Evolutionary conservation across 106 monocot genomes (phyloP).

Genomic region (Gastrodia elata): DNA sequence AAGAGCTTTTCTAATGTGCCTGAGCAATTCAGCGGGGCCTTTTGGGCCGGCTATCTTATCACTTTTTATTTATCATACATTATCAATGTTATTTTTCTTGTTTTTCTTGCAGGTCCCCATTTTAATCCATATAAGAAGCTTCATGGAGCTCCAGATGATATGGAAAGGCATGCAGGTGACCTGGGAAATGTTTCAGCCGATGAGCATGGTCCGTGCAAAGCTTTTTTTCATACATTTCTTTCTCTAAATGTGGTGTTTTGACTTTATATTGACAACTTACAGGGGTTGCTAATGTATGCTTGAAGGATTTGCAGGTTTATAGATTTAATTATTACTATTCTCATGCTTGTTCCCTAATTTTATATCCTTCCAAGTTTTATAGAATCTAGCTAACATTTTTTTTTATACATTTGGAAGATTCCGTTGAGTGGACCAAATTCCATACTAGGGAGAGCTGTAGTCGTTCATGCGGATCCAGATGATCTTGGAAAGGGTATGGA

Average conservation of each 20-base stretch:
- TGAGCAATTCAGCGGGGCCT: no score
- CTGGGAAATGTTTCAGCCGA: conserved; percentile 65
- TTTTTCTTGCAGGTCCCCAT: conserved; percentile 46
- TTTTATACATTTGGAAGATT: conserved; percentile 34
- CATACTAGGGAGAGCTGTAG: conserved; percentile 81
- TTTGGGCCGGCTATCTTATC: background rate
- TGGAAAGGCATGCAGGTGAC: conserved; percentile 66
- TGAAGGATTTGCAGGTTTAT: conserved; percentile 61
- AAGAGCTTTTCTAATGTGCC: no score
- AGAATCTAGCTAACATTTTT: conserved; percentile 1
- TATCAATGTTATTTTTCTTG: background rate
- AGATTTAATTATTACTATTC: background rate
- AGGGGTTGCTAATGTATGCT: conserved; percentile 52
- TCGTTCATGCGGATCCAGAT: conserved; percentile 96
- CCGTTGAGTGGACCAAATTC: conserved; percentile 61
- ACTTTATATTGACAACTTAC: background rate
- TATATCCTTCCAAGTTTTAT: background rate
- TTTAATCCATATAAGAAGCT: conserved; percentile 57
- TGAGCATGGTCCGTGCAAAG: conserved; percentile 28
- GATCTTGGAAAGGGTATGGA: conserved; percentile 83
- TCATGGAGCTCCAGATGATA: conserved; percentile 54
- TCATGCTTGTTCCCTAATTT: background rate
- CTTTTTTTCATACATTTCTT: background rate
- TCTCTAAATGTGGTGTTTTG: background rate
- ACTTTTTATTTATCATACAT: background rate